These are phyloP conservation scores for Physcomitrium patens DNA, from an alignment of 225 moss, liverwort and hornwort species.

Conservation along the genomic window DNA sequence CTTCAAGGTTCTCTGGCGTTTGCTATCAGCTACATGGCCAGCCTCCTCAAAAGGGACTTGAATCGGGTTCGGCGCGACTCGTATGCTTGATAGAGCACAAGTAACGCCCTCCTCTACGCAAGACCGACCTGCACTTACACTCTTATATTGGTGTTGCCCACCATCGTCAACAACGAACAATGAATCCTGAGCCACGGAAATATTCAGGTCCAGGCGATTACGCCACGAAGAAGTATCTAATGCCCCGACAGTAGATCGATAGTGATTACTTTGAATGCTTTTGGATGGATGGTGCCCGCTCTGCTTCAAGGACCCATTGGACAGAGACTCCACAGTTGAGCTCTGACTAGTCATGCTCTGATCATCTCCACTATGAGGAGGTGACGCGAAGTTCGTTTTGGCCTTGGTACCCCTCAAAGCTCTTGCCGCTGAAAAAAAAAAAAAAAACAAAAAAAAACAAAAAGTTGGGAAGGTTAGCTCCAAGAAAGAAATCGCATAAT, in stretches of 20 bases:
- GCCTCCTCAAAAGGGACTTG: slow-evolving; percentile 53
- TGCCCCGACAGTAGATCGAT: slow-evolving; percentile 45
- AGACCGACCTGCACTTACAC: slow-evolving; percentile 64
- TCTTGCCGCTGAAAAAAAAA: slow-evolving; percentile 53
- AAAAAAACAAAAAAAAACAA: slow-evolving; percentile 11
- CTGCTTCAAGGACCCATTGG: slow-evolving; percentile 66
- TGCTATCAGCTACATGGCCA: slow-evolving; percentile 35
- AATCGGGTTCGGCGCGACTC: slow-evolving; percentile 44
- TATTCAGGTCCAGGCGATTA: slow-evolving; percentile 72
- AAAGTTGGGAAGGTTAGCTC: slow-evolving; percentile 2
- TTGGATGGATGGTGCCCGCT: slow-evolving; percentile 30
- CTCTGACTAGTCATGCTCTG: slow-evolving; percentile 88
- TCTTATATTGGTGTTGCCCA: slow-evolving; percentile 59
- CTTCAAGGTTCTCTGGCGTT: slow-evolving; percentile 66
- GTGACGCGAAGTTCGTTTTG: slow-evolving; percentile 82
- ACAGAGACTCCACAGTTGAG: slow-evolving; percentile 84
- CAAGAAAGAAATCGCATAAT: neutral
- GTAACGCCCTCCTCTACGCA: slow-evolving; percentile 56
- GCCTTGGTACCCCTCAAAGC: slow-evolving; percentile 80
- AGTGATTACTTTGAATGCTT: slow-evolving; percentile 37
- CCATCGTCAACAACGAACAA: slow-evolving; percentile 42
- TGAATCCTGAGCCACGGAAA: slow-evolving; percentile 56
- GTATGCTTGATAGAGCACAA: slow-evolving; percentile 58
- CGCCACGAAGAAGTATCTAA: slow-evolving; percentile 75
- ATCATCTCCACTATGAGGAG: slow-evolving; percentile 61